Evolutionary conservation across 495 filamentous ascomycete species (phyloP), one percentile per base, ranked within the genome.

Genomic region (Penicillium silybi): DNA sequence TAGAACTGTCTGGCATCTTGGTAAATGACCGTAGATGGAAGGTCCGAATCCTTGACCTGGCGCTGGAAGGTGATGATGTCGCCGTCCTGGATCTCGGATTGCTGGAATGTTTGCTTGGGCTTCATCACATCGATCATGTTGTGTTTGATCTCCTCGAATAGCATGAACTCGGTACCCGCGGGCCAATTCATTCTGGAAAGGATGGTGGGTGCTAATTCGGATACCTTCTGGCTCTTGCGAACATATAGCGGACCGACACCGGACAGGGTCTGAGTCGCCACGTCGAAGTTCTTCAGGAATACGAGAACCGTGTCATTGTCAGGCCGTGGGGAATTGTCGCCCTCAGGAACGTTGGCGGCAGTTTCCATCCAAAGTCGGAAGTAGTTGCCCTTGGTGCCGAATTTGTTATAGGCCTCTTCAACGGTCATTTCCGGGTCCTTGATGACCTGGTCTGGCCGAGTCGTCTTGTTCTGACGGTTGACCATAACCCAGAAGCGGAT

Each of bases 101-200:
- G 84, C 42, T 88, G 85, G 51, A 99, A 81, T 0, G 90, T 87
- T 60, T 88, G 80, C 66, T 95, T 97, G 1, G 85, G 83, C 65
- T 96, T 97, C 78, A 97, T 89, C 11, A 80, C 74, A 57, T 99
- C 93, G 59, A 99, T 95, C 92, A 97, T 97, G 44, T 81, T 85
- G 34, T 91, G 89, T 67, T 97, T 97, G 72, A 99, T 97, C 68
- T 99, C 93, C 79, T 97, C 92, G 68, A 81, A 96, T n/a, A 97
- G 78, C 41, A 76, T 66, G 41, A 86, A 74, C 52, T 85, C 70
- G 0, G 80, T 78, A 9, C 78, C 78, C 6, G 69, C 57, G n/a
- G 85, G 79, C 93, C 95, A 99, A 19, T 82, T 78, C 92, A 97
- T 96, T 61, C 83, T 79, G 61, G 88, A 82, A 34, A 86, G 74